Evolutionary conservation across 2,329 filamentous ascomycete genomes (phyloP).

Genomic region (Sporothrix phasma): DNA sequence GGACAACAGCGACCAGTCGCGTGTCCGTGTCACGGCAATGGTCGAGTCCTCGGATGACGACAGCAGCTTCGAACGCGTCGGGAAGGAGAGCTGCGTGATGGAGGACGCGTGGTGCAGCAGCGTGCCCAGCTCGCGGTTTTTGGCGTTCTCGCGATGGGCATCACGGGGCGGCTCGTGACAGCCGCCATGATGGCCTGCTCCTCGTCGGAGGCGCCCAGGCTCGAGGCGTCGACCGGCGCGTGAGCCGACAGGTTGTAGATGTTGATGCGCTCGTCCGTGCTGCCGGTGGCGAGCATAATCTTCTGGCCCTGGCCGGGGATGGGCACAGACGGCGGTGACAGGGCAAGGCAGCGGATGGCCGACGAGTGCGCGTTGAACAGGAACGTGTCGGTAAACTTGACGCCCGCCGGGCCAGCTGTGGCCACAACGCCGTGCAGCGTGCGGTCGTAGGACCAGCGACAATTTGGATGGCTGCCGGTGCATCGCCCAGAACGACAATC

Average conservation of each 20-base stretch:
- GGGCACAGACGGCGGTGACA: constrained; percentile 64
- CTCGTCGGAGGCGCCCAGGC: constrained; percentile 10
- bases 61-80: constrained; percentile 76
- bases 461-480: constrained; percentile 64
- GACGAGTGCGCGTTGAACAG: constrained; percentile 90
- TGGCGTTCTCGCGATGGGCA: constrained; percentile 65
- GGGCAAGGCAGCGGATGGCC: constrained; percentile 76
- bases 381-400: constrained; percentile 75
- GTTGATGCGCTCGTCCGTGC: constrained; percentile 90
- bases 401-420: constrained; percentile 36
- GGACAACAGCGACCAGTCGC: constrained; percentile 82
- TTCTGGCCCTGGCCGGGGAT: constrained; percentile 60
- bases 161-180: constrained; percentile 52
- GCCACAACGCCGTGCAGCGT: constrained; percentile 84
- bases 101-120: constrained; percentile 78
- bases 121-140: constrained; percentile 79
- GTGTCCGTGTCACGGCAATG: constrained; percentile 73
- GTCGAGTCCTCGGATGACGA: constrained; percentile 86
- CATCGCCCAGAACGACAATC: constrained; percentile 2
- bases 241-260: constrained; percentile 78
- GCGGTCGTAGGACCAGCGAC: constrained; percentile 91
- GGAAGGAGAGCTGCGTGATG: constrained; percentile 71
- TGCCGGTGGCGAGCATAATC: constrained; percentile 79
- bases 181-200: constrained; percentile 52
- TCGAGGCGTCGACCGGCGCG: constrained; percentile 43